Percentiles rank a stretch among this genome's conserved stretches.
Evolutionary conservation across 805 yeast genomes (phyloP).

Genomic region (Cyberlindnera galapagoensis): DNA sequence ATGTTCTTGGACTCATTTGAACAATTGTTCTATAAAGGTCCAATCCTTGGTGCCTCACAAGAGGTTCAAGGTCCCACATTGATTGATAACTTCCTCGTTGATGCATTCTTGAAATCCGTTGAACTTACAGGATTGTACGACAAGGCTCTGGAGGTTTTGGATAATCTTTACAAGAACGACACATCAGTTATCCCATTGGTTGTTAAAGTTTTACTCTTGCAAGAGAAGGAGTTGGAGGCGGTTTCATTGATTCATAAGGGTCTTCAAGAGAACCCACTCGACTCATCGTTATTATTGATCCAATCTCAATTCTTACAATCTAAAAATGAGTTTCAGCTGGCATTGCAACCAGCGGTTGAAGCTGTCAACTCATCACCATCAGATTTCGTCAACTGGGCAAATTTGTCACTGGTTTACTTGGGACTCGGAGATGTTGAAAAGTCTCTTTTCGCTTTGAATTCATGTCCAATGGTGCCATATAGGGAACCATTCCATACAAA

Average conservation of each 20-base stretch:
- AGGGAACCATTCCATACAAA: slow-evolving; percentile 59
- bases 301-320: slow-evolving; percentile 53
- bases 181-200: slow-evolving; percentile 53
- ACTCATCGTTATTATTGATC: slow-evolving; percentile 45
- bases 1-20: slow-evolving; percentile 62
- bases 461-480: slow-evolving; percentile 72
- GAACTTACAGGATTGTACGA: slow-evolving; percentile 60
- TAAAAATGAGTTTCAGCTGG: slow-evolving; percentile 48
- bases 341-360: slow-evolving; percentile 51
- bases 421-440: slow-evolving; percentile 60
- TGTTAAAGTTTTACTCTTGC: slow-evolving; percentile 45
- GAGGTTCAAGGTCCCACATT: slow-evolving; percentile 64
- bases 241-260: slow-evolving; percentile 46
- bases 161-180: slow-evolving; percentile 43
- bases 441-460: slow-evolving; percentile 64
- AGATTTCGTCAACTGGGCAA: slow-evolving; percentile 68
- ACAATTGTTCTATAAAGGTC: slow-evolving; percentile 57
- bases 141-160: slow-evolving; percentile 53
- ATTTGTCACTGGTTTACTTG: slow-evolving; percentile 58
- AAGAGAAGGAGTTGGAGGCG: slow-evolving; percentile 56
- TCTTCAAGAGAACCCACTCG: slow-evolving; percentile 42
- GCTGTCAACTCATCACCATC: slow-evolving; percentile 72
- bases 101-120: slow-evolving; percentile 60
- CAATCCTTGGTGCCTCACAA: slow-evolving; percentile 57
- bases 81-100: slow-evolving; percentile 63